Evolutionary conservation across 768 basidiomycete genomes (phyloP), one percentile per base, ranked within the genome.

Genomic region (Coprinopsis strossmayeri): DNA sequence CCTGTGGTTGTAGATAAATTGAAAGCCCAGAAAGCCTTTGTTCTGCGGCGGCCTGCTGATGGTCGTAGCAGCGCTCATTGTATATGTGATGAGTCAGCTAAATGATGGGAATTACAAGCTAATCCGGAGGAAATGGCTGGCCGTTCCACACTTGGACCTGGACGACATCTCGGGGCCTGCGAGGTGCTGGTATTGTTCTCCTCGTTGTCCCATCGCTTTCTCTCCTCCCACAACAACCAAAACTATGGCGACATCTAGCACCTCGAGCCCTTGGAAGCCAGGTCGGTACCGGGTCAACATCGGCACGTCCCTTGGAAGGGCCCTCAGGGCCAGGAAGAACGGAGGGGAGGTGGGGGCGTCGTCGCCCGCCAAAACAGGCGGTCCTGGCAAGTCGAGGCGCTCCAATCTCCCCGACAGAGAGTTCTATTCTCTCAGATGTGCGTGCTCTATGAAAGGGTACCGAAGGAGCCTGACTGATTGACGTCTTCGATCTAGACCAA

Each of bases 371-470:
- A 13, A 25, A 17, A 3, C 27, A 13, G 45, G 37, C 18, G 45
- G 47, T 12, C 60, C 65, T 7, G 53, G 69, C 56, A 39, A 66
- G 52, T 49, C 59, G 26, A 65, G 70, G 56, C 64, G 74, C 61
- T 62, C 71, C 30, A 71, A 71, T 48, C 66, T 79, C 47, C 79
- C 82, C 23, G 79, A 81, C 59, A 72, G 77, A 46, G 82, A 87
- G 55, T 86, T 87, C 63, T 86, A 83, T 60, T 79, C 84, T n/a
- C 78, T 90, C 57, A 74, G 84, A 55, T 90, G 87, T 88, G 53
- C 54, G 82, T 73, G n/a, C n/a, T n/a, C n/a, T n/a, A n/a, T n/a
- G n/a, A n/a, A n/a, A n/a, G n/a, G n/a, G n/a, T n/a, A n/a, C n/a
- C n/a, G n/a, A n/a, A n/a, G n/a, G n/a, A n/a, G n/a, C n/a, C n/a